Evolutionary conservation across 2,329 filamentous ascomycete species (phyloP).

Genomic region (Aphanoascus verrucosus): DNA sequence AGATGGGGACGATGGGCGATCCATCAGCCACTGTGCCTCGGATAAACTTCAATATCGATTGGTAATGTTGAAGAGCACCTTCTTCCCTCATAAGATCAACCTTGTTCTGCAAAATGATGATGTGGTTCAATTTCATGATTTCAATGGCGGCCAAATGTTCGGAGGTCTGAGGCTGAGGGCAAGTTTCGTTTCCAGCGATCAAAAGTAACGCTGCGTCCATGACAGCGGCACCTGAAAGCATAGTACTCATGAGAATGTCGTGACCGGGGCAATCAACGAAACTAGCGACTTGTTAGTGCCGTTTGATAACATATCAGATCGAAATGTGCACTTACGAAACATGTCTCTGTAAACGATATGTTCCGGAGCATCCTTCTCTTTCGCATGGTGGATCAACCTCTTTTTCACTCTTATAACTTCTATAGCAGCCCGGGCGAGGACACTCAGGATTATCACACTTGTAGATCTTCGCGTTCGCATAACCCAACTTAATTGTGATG

Average conservation of each 20-base stretch:
- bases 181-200: conserved; percentile 96
- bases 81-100: conserved; percentile 97
- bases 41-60: conserved; percentile 97
- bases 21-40: conserved; percentile 93
- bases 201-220: conserved; percentile 97
- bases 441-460: conserved; percentile 89
- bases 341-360: conserved; percentile 78
- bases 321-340: conserved; percentile 58
- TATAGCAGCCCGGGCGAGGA: conserved; percentile 88
- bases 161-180: conserved; percentile 95
- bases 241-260: conserved; percentile 99
- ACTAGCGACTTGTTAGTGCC: conserved; percentile 35
- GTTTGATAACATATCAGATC: conserved; percentile 11
- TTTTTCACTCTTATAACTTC: conserved; percentile 97
- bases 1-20: conserved; percentile 89
- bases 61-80: conserved; percentile 82
- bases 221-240: conserved; percentile 98
- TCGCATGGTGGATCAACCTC: conserved; percentile 95
- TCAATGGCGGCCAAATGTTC: conserved; percentile 98
- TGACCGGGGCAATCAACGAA: conserved; percentile 99
- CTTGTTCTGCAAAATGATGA: conserved; percentile 99
- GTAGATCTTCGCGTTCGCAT: conserved; percentile 99
- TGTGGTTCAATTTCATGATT: conserved; percentile 99
- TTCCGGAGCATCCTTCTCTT: conserved; percentile 78
- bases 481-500: conserved; percentile 99